Percentiles rank a stretch among this genome's conserved stretches.
Evolutionary conservation across 768 basidiomycete species (phyloP).

Genomic region (Kondoa subrosea): DNA sequence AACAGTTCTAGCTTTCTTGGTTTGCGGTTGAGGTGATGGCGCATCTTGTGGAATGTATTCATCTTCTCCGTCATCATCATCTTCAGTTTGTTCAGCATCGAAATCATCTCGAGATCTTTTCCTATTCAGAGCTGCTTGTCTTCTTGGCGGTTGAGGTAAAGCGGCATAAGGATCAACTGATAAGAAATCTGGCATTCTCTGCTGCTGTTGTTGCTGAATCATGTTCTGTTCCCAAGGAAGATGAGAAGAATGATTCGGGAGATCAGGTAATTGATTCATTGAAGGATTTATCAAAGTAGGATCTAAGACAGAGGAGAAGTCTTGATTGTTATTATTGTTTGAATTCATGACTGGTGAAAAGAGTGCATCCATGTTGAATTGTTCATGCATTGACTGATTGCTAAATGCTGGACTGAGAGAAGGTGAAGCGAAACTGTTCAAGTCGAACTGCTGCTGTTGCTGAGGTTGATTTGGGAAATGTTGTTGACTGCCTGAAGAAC

Average conservation of each 20-base stretch:
- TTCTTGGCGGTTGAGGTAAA: background rate
- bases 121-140: slow-evolving; percentile 14
- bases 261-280: background rate
- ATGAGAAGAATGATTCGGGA: background rate
- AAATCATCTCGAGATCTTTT: slow-evolving; percentile 1
- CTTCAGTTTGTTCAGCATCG: slow-evolving; percentile 8
- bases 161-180: slow-evolving; percentile 1
- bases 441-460: background rate
- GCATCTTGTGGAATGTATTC: slow-evolving; percentile 2
- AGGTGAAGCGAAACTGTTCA: background rate
- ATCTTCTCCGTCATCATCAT: slow-evolving; percentile 14
- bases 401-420: background rate
- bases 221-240: background rate
- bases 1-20: background rate
- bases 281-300: background rate
- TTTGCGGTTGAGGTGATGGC: background rate
- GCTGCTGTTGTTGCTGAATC: background rate
- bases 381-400: background rate
- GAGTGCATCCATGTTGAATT: slow-evolving; percentile 1
- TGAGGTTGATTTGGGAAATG: background rate
- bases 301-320: background rate
- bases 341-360: slow-evolving; percentile 1
- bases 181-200: background rate
- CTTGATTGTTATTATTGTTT: background rate
- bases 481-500: background rate